These are phyloP conservation scores for Daldinia concentrica DNA, from an alignment of 495 filamentous ascomycete genomes.

Conservation along the genomic window DNA sequence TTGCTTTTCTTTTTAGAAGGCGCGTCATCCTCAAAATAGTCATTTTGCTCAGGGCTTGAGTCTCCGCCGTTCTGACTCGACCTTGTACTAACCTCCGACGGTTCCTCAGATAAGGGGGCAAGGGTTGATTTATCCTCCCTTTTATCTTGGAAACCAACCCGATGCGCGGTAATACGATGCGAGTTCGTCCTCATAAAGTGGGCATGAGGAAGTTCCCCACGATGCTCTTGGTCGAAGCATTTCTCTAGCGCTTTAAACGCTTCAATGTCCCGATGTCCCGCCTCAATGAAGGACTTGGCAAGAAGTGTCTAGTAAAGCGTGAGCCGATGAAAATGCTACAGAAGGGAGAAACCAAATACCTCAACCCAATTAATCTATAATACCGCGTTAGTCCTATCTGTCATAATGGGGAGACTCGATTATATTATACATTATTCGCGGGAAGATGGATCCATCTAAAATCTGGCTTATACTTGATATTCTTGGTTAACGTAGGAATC, in stretches of 20 bases:
- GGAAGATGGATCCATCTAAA: slow-evolving; percentile 79
- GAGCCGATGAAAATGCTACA: slow-evolving; percentile 65
- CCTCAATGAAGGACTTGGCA: slow-evolving; percentile 74
- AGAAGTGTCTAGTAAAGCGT: slow-evolving; percentile 62
- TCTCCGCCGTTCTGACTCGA: slow-evolving; percentile 31
- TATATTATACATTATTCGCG: slow-evolving; percentile 53
- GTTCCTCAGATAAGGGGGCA: slow-evolving; percentile 40
- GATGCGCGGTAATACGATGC: slow-evolving; percentile 63
- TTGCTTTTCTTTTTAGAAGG: slow-evolving; percentile 53
- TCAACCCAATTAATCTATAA: slow-evolving; percentile 50
- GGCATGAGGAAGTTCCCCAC: slow-evolving; percentile 68
- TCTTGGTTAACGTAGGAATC: slow-evolving; percentile 62
- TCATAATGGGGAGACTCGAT: slow-evolving; percentile 14
- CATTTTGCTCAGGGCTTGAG: slow-evolving; percentile 25
- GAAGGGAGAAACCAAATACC: slow-evolving; percentile 36
- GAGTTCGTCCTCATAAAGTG: slow-evolving; percentile 74
- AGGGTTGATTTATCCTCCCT: slow-evolving; percentile 47
- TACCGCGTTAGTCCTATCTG: slow-evolving; percentile 30
- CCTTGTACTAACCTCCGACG: slow-evolving; percentile 36
- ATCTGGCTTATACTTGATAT: slow-evolving; percentile 60
- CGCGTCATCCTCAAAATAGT: slow-evolving; percentile 44
- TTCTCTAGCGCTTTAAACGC: slow-evolving; percentile 73
- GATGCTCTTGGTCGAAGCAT: slow-evolving; percentile 71
- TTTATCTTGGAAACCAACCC: slow-evolving; percentile 52
- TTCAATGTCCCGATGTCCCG: slow-evolving; percentile 70